These are phyloP conservation scores for Podospora didyma DNA, from an alignment of 495 filamentous ascomycete species.

Conservation along the genomic window DNA sequence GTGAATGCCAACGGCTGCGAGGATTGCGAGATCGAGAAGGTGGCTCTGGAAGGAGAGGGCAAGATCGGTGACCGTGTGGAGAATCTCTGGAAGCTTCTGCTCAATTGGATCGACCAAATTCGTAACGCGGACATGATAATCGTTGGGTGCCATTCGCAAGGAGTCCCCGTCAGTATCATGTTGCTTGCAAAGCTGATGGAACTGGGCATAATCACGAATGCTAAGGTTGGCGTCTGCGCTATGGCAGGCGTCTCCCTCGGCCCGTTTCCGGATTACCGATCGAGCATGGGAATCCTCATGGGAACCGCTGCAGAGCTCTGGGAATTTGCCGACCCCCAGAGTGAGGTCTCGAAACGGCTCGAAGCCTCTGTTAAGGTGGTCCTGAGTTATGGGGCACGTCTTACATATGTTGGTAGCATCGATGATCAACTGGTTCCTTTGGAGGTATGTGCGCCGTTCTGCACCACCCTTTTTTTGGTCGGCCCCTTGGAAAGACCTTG, in stretches of 20 bases:
- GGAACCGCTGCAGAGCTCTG: slow-evolving; percentile 89
- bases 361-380: slow-evolving; percentile 66
- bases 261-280: slow-evolving; percentile 83
- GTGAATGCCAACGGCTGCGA: slow-evolving; percentile 61
- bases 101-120: slow-evolving; percentile 94
- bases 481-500: too few relatives aligned
- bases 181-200: slow-evolving; percentile 87
- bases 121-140: slow-evolving; percentile 83
- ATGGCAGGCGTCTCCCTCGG: slow-evolving; percentile 96
- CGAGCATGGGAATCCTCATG: slow-evolving; percentile 68
- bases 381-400: slow-evolving; percentile 71
- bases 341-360: slow-evolving; percentile 77
- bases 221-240: slow-evolving; percentile 75
- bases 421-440: slow-evolving; percentile 94
- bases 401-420: slow-evolving; percentile 86
- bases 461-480: not conserved
- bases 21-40: slow-evolving; percentile 74
- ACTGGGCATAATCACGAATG: slow-evolving; percentile 64
- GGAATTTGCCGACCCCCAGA: slow-evolving; percentile 78
- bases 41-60: slow-evolving; percentile 97
- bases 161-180: slow-evolving; percentile 90
- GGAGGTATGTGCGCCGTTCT: slow-evolving; percentile 52
- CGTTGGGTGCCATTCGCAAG: slow-evolving; percentile 89
- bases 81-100: slow-evolving; percentile 84
- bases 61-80: slow-evolving; percentile 86